These are phyloP conservation scores for Apophysomyces variabilis DNA, from an alignment of 371 early-diverging fungal species.

Conservation along the genomic window DNA sequence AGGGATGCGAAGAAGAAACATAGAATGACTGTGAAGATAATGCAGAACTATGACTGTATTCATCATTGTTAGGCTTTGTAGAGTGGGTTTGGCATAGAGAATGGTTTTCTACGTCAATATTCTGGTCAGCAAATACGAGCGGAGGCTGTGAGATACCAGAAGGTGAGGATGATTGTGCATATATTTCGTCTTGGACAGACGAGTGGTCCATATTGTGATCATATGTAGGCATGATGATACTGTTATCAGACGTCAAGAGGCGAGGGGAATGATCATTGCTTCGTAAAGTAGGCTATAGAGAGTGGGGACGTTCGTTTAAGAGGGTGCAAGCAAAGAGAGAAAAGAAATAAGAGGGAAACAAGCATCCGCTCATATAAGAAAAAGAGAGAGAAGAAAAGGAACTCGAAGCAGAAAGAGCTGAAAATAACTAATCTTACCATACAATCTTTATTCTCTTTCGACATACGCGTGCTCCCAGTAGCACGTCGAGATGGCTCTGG, in stretches of 20 bases:
- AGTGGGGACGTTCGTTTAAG: neutral
- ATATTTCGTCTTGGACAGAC: neutral
- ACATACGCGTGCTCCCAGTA: neutral
- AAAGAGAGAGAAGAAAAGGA: neutral
- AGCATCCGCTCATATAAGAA: neutral
- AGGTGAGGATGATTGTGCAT: neutral
- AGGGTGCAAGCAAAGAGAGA: too few relatives aligned
- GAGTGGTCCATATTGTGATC: neutral
- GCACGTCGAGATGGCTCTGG: neutral
- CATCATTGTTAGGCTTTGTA: neutral
- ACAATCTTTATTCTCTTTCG: too few relatives aligned
- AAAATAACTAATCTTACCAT: neutral
- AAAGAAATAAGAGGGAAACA: too few relatives aligned
- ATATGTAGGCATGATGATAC: conserved; percentile 1
- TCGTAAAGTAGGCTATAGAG: neutral
- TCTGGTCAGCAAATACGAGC: too few relatives aligned
- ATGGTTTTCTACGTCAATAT: too few relatives aligned
- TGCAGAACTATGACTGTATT: neutral
- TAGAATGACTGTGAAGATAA: neutral
- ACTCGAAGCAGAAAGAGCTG: neutral
- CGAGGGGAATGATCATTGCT: neutral
- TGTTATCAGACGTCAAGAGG: conserved; percentile 7
- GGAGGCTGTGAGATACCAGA: neutral
- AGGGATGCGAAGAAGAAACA: neutral
- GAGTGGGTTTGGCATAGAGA: too few relatives aligned